Evolutionary conservation across 2,329 filamentous ascomycete genomes (phyloP), one percentile per base, ranked within the genome.

Genomic region (Reticulascus tulasneorum): DNA sequence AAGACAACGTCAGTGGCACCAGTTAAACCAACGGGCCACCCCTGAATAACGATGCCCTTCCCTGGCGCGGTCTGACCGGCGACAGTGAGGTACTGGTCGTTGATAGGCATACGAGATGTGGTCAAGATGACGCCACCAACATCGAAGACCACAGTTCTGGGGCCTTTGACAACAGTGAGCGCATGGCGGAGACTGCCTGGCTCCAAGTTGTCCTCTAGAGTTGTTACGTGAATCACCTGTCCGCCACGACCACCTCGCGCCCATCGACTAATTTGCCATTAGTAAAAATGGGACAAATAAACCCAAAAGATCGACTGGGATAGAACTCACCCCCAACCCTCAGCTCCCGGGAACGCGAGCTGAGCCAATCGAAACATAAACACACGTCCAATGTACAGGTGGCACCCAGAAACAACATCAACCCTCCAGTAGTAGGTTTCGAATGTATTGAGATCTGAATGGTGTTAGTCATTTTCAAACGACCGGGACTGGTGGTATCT

Each of bases 51-150:
- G 17, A 50, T 62, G 11, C 64, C 63, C 23, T 63, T 66, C 1
- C 67, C 66, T 0, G 69, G 69, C 4, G 69, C 69, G 2, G 68
- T 72, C 46, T 73, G 67, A 2, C 69, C 68, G 1, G 69, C 61
- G 24, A 73, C 63, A 2, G 58, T 64, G 16, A 69, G 56, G 25
- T 66, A 65, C 23, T 69, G 67, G 9, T 50, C 48, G 4, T 61
- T 64, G 16, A 71, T 61, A 0, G 69, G 60, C 5, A 73, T 55
- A 9, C 68, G 62, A 0, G 62, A 60, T 9, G 51, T 59, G 27
- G 69, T 68, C 9, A 63, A 63, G 38, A 73, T 71, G 2, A 70
- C 54, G 3, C 69, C 69, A 7, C 67, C 66, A 2, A 71, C 59
- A 2, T 64, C 61, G 42, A 73, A 73, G 4, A 69, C 63, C 9